Conservation (phyloP, 2,329 filamentous ascomycete species). For the Diaporthe sp. region DNA sequence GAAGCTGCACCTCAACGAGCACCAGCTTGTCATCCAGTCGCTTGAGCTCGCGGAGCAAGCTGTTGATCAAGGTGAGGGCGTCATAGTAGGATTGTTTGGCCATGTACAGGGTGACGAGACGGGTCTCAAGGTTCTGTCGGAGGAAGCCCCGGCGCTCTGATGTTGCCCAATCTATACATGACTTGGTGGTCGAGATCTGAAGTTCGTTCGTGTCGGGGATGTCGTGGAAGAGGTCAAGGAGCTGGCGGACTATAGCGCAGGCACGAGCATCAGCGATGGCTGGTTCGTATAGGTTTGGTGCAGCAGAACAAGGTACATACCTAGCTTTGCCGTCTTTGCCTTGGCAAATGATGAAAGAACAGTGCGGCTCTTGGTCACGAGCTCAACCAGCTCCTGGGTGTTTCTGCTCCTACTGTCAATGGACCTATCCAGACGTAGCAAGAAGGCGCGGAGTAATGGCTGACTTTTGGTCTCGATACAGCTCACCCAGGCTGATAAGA, state of each 20-base stretch:
- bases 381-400: constrained; percentile 85
- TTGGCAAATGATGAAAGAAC: constrained; percentile 97
- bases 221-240: constrained; percentile 93
- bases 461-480: constrained; percentile 91
- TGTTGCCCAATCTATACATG: constrained; percentile 99
- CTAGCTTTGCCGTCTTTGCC: constrained; percentile 97
- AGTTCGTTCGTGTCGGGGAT: constrained; percentile 96
- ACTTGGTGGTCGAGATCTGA: constrained; percentile 96
- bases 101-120: constrained; percentile 95
- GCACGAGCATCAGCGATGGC: constrained; percentile 18
- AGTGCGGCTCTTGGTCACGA: constrained; percentile 90
- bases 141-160: constrained; percentile 95
- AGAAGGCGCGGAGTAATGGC: constrained; percentile 55
- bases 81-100: constrained; percentile 98
- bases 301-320: constrained; percentile 66
- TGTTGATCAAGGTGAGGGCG: constrained; percentile 95
- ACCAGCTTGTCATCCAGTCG: constrained; percentile 98
- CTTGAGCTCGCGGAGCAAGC: constrained; percentile 95
- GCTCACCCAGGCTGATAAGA: constrained; percentile 88
- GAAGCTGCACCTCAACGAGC: constrained; percentile 95
- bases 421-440: constrained; percentile 28
- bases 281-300: background rate
- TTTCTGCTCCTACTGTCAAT: constrained; percentile 65
- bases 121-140: constrained; percentile 97
- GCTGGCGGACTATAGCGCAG: constrained; percentile 81